Evolutionary conservation across 495 filamentous ascomycete species (phyloP).

Genomic region (Tuber aestivum): DNA sequence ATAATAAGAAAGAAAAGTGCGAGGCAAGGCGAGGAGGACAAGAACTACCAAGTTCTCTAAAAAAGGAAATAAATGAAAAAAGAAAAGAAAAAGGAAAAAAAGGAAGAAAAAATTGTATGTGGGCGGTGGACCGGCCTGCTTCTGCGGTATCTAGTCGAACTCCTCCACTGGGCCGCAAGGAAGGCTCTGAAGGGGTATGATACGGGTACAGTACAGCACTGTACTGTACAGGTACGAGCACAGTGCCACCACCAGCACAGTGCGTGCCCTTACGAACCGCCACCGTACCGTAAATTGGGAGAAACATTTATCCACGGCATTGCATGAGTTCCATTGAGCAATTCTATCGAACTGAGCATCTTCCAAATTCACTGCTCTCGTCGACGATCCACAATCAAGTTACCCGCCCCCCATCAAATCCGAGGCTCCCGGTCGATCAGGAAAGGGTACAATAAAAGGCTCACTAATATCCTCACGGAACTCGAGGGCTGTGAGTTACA

Average conservation of each 20-base stretch:
- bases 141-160: no score
- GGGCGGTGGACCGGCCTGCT: background rate
- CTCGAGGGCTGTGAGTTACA: background rate
- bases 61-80: background rate
- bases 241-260: no score
- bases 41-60: conserved; percentile 5
- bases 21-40: conserved; percentile 18
- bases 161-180: background rate
- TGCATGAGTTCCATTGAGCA: background rate
- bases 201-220: no score
- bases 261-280: background rate
- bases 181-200: background rate
- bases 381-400: background rate
- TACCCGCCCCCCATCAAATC: background rate
- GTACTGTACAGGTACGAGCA: no score
- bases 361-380: background rate
- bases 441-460: background rate
- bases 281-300: no score
- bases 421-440: background rate
- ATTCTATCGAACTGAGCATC: background rate
- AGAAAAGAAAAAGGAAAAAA: conserved; percentile 2
- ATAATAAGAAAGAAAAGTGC: conserved; percentile 21
- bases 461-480: background rate
- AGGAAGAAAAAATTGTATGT: conserved; percentile 13
- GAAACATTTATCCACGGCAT: background rate